phyloP scores from a whole-genome alignment of 2,329 filamentous ascomycete species.

The Fusarium redolens region DNA sequence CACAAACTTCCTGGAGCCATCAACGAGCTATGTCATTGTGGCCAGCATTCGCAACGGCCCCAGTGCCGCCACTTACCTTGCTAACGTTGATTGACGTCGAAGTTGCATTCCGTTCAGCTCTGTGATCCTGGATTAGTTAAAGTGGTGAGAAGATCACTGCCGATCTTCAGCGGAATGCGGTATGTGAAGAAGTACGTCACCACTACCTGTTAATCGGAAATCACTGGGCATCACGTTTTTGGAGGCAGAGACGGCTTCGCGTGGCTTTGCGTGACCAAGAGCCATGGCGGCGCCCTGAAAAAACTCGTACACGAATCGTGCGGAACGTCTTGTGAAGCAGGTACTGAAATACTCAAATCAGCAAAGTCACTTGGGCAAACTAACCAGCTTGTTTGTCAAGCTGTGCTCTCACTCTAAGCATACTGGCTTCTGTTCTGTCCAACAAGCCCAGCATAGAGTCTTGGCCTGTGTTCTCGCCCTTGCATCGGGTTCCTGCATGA shows the following conservation, averaged over 20 bases:
- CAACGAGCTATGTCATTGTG: background rate
- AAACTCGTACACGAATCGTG: background rate
- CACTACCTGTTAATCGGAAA: background rate
- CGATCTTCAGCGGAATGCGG: background rate
- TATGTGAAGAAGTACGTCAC: constrained; percentile 8
- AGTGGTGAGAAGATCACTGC: background rate
- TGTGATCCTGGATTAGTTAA: background rate
- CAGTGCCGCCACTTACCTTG: background rate
- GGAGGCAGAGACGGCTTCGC: background rate
- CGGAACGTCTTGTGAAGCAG: too few species aligned
- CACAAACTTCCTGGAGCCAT: background rate
- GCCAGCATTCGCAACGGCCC: background rate
- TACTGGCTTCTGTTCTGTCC: background rate
- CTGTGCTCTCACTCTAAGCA: too few species aligned
- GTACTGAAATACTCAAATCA: background rate
- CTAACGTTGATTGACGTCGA: background rate
- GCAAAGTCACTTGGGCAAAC: rapidly evolving
- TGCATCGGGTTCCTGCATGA: constrained; percentile 24
- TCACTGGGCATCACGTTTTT: background rate
- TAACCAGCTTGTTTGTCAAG: too few species aligned
- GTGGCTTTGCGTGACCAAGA: background rate
- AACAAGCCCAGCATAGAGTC: too few species aligned
- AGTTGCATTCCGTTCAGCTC: background rate
- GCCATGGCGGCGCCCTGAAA: background rate
- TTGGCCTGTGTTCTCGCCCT: background rate